Evolutionary conservation across 768 basidiomycete species (phyloP), one percentile per base, ranked within the genome.

Genomic region (Boletus subparvulus): DNA sequence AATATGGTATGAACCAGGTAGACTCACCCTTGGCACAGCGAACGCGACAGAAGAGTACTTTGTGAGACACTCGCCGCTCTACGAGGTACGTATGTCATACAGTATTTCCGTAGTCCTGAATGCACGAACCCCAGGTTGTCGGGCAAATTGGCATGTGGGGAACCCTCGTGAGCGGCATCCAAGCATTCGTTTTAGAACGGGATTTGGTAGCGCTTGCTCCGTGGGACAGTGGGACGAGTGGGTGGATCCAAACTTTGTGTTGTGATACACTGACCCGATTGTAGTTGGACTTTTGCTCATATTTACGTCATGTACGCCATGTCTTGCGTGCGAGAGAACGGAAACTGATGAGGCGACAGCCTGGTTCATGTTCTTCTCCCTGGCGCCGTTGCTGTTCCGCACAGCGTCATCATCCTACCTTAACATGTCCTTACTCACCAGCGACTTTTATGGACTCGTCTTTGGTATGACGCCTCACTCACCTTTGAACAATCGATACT

Each of bases 11-110:
- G 39, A 7, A 37, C 8, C 13, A 17, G 11, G 19, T 10, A 13
- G 37, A 47, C 47, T 63, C 62, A 54, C 56, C n/a, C 40, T 13
- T 52, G 39, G 6, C 26, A 41, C 63, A 92, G 91, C 88, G 17
- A 94, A 94, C 59, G 88, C 92, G 9, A 91, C 90, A 0, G 92
- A 94, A 69, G 92, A 94, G 64, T 90, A 89, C 69, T 84, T 94
- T 60, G 92, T 94, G 39, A 83, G 92, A 55, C 83, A 77, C 54
- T 79, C 84, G 10, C 92, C 92, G 3, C 75, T 94, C 35, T 93
- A 92, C 64, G 92, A 94, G 75, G 85, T 80, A 37, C 4, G 63
- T 45, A 21, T 44, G 4, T 45, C 13, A 6, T 42, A 40, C n/a
- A 3, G 41, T 21, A 37, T 46, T n/a, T 28, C 36, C 12, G 19